phyloP scores from a whole-genome alignment of 2,329 filamentous ascomycete species.

The Polytolypa hystricis region DNA sequence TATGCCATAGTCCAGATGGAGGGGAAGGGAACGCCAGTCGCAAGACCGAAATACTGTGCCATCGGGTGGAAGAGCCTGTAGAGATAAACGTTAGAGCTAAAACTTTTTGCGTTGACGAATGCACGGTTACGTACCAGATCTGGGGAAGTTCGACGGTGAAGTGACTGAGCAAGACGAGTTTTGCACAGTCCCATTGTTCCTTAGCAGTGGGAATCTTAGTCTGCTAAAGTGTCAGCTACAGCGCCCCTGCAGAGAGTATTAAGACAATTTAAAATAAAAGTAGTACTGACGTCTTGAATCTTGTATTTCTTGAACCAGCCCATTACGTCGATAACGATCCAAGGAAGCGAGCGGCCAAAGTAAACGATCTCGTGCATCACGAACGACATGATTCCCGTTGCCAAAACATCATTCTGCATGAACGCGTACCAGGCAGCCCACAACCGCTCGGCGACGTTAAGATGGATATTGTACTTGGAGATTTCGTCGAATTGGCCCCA shows the following conservation, averaged over 20 bases:
- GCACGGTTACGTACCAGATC: slow-evolving; percentile 55
- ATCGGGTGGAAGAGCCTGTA: slow-evolving; percentile 81
- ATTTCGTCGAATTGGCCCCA: slow-evolving; percentile 57
- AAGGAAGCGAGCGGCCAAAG: slow-evolving; percentile 83
- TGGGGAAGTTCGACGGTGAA: slow-evolving; percentile 97
- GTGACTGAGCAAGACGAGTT: slow-evolving; percentile 84
- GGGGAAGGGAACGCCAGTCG: slow-evolving; percentile 83
- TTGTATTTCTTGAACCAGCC: slow-evolving; percentile 88
- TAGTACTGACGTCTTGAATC: slow-evolving; percentile 63
- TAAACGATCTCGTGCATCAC: slow-evolving; percentile 89
- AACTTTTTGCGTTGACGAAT: background rate
- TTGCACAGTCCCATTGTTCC: slow-evolving; percentile 91
- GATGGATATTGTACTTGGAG: slow-evolving; percentile 64
- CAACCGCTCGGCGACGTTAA: slow-evolving; percentile 76
- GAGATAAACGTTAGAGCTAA: background rate
- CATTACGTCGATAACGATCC: slow-evolving; percentile 82
- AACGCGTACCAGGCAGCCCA: slow-evolving; percentile 97
- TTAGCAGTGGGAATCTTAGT: slow-evolving; percentile 80
- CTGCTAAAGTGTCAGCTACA: slow-evolving; percentile 30
- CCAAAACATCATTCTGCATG: slow-evolving; percentile 95
- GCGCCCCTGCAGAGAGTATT: background rate
- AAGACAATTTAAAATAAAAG: background rate
- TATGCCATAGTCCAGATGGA: slow-evolving; percentile 72
- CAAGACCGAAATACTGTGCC: slow-evolving; percentile 83
- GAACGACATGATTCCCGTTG: slow-evolving; percentile 96